phyloP scores from a whole-genome alignment of 768 basidiomycete species.

The Hortiboletus campestris region DNA sequence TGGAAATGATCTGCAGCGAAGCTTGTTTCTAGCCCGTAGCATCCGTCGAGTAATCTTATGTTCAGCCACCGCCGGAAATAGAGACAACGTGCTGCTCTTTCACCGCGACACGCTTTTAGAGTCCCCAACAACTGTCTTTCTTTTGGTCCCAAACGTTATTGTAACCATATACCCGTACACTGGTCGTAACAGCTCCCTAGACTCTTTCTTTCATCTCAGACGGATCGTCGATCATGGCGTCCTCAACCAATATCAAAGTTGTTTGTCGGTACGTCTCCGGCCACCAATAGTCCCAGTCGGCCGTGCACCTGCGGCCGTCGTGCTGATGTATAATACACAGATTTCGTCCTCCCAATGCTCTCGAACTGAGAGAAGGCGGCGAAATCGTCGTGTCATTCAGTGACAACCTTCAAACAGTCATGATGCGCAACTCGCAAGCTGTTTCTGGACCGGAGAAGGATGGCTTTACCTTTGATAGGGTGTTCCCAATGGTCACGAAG shows the following conservation, averaged over 20 bases:
- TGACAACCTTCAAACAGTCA: constrained; percentile 81
- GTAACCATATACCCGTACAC: constrained; percentile 15
- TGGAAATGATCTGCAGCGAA: constrained; percentile 6
- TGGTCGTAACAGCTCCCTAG: constrained; percentile 15
- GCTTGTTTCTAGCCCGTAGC: neutral
- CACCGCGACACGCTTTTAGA: constrained; percentile 14
- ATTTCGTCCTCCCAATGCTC: constrained; percentile 92
- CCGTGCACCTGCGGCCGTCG: neutral
- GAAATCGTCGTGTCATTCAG: constrained; percentile 89
- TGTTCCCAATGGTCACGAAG: constrained; percentile 88
- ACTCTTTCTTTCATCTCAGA: constrained; percentile 12
- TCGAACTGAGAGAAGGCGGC: constrained; percentile 85
- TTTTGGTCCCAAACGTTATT: neutral
- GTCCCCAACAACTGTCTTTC: constrained; percentile 6
- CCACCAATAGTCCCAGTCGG: constrained; percentile 2
- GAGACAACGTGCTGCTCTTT: constrained; percentile 20
- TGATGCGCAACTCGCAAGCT: constrained; percentile 67
- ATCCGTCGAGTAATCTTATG: constrained; percentile 3
- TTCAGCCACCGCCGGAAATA: constrained; percentile 33
- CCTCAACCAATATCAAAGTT: constrained; percentile 92
- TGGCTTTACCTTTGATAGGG: constrained; percentile 97
- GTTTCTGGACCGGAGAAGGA: constrained; percentile 89
- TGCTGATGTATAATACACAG: constrained; percentile 39
- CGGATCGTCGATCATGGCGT: constrained; percentile 56
- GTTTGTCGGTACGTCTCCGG: constrained; percentile 85